Evolutionary conservation across 495 filamentous ascomycete species (phyloP), one percentile per base, ranked within the genome.

Genomic region (Talaromyces borbonicus): DNA sequence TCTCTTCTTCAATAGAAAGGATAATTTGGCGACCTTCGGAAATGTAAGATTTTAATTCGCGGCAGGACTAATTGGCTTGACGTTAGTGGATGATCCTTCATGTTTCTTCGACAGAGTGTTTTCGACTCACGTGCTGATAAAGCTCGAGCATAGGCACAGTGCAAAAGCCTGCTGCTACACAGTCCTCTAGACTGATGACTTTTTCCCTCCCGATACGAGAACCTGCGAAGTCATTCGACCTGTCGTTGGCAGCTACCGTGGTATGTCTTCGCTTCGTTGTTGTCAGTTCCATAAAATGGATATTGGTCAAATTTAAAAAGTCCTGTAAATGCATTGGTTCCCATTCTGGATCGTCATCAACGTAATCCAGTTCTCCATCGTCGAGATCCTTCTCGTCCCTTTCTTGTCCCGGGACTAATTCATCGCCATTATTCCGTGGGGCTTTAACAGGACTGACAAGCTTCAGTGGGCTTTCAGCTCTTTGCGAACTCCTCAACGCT

Each of bases 281-380:
- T 1, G 75, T 83, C 22, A 95, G 72, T 56, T 98, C 93, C 83
- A 98, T 95, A 65, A 98, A 98, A 30, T 89, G 85, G 53, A 98
- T 95, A 48, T 82, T 87, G 4, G 92, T 96, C 77, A 95, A 79
- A 53, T 95, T 85, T 36, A 98, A 66, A 64, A 98, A 98, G 29
- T 95, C 83, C 54, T 94, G 85, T 2, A 98, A 70, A 41, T 89
- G 82, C 20, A 98, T 89, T 11, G 79, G 77, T 46, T 86, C 81
- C 36, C 72, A 71, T 31, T 73, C 72, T 8, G 59, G 58, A 8
- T 43, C 55, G 8, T 47, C 9, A 7, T 59, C 56, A 31, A 63
- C 55, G 12, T 12, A 38, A 3, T 38, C 19, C 5, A 40, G 35
- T 2, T 49, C 43, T 23, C 53, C 56, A 38, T 54, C 54, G 23